Conservation (phyloP, 257 asterid genomes). For the Sherardia arvensis region DNA sequence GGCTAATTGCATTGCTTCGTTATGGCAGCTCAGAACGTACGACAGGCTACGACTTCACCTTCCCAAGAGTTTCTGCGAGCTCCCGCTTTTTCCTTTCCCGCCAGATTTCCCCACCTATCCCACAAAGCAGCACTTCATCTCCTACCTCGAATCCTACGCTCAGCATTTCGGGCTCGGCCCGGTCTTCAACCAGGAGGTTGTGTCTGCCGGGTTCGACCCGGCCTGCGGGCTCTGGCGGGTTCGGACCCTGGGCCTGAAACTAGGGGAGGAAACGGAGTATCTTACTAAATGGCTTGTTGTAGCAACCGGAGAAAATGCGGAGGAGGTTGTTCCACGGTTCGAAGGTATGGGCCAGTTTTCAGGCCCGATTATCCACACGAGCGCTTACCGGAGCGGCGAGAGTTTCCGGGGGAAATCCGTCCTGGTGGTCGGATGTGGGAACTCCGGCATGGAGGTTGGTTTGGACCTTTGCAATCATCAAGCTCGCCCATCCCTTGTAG, state of each 20-base stretch:
- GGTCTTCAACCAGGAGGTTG: constrained; percentile 17
- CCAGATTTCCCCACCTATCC: constrained; percentile 23
- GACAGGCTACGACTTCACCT: constrained; percentile 32
- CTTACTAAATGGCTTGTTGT: constrained; percentile 27
- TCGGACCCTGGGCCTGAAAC: background rate
- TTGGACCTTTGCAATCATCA: constrained; percentile 32
- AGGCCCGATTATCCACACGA: constrained; percentile 26
- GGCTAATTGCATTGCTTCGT: constrained; percentile 31
- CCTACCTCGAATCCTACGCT: constrained; percentile 24
- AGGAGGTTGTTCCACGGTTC: constrained; percentile 23
- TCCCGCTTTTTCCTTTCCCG: constrained; percentile 26
- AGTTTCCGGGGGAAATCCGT: constrained; percentile 23
- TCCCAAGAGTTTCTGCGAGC: constrained; percentile 30
- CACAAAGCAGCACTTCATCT: constrained; percentile 22
- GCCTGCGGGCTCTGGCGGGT: constrained; percentile 22
- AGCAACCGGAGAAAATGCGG: constrained; percentile 47
- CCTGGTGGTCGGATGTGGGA: constrained; percentile 45
- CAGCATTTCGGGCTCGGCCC: constrained; percentile 20
- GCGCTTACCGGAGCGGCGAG: constrained; percentile 26
- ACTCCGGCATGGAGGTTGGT: constrained; percentile 46
- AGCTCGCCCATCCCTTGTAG: constrained; percentile 34
- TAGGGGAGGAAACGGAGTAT: constrained; percentile 21
- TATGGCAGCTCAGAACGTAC: constrained; percentile 32
- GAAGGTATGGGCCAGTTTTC: constrained; percentile 28
- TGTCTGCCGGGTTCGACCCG: constrained; percentile 19